Percentiles rank a stretch among this genome's conserved stretches.
Conservation (phyloP, 2,329 filamentous ascomycete genomes). For the Calycina herbarum region DNA sequence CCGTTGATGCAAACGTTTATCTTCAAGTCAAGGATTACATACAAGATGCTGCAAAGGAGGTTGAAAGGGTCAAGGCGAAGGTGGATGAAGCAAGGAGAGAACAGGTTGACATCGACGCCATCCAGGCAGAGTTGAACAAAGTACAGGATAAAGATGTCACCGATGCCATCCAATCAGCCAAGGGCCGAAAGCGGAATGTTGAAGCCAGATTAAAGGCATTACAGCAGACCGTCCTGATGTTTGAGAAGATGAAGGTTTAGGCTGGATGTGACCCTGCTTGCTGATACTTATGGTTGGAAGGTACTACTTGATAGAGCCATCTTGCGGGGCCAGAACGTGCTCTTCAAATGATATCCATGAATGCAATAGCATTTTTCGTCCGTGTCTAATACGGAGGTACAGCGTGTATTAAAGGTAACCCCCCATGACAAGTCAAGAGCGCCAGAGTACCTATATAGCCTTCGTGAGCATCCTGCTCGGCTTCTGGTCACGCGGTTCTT, state of each 20-base stretch:
- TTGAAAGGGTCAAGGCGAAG: slow-evolving; percentile 12
- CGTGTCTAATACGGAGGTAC: no score
- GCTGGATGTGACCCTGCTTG: neutral
- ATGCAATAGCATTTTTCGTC: no score
- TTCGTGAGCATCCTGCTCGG: no score
- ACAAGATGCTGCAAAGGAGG: slow-evolving; percentile 33
- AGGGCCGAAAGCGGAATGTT: slow-evolving; percentile 13
- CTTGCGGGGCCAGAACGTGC: no score
- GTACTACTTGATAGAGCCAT: no score
- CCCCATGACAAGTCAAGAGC: no score
- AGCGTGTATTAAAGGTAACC: no score
- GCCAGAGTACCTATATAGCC: no score
- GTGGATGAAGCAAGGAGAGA: slow-evolving; percentile 16
- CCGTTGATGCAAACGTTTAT: slow-evolving; percentile 14
- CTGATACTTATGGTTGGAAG: no score
- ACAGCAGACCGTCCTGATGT: slow-evolving; percentile 7
- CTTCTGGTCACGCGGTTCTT: no score
- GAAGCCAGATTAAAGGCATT: slow-evolving; percentile 15
- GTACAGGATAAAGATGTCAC: slow-evolving; percentile 8
- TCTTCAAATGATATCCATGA: no score
- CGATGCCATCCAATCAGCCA: slow-evolving; percentile 14
- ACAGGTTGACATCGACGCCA: slow-evolving; percentile 10
- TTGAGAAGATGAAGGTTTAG: slow-evolving; percentile 15
- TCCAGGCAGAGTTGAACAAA: slow-evolving; percentile 11
- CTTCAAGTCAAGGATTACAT: slow-evolving; percentile 10